Evolutionary conservation across 495 filamentous ascomycete genomes (phyloP), one percentile per base, ranked within the genome.

Genomic region (Neurospora sp.): DNA sequence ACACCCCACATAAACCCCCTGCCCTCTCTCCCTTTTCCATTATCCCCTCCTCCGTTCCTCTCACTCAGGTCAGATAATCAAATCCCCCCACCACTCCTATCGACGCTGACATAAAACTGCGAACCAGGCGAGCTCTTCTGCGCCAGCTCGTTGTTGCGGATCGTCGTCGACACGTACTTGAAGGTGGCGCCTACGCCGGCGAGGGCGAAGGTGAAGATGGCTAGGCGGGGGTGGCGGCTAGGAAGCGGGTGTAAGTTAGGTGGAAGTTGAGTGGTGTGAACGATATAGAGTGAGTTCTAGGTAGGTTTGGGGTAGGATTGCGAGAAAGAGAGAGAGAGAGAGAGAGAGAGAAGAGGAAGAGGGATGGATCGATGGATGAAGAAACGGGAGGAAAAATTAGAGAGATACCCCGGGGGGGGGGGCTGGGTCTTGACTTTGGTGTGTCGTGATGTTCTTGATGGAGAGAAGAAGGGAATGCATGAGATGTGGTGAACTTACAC

Each of bases 1-100:
- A 59, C 48, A 27, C 7, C 22, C 20, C 48, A 59, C 27, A 31
- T 31, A 31, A 31, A 31, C 27, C 27, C 27, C 27, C 27, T 31
- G 27, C 27, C 27, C 27, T 31, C 27, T 31, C 27, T 31, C 27
- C 27, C 27, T 31, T 31, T 31, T 31, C 27, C 27, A 31, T 31
- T 31, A 31, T 20, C 44, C 8, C 18, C 42, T n/a, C 6, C 8
- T 8, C 3, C 42, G 3, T 18, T 45, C 42, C 3, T 41, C 14
- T 41, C 14, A n/a, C 40, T 5, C 1, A 6, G 40, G 14, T 42
- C 2, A 16, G 16, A 18, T 3, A 42, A 7, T 45, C 20, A 85
- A 72, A 86, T 79, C 0, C 84, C 84, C 4, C 84, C 84, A 18
- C 84, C 84, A 72, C 84, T 86, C 40, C 84, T 80, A n/a, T 86